Percentiles rank a stretch among this genome's conserved stretches.
These are phyloP conservation scores for Cornus suecica DNA, from an alignment of 148 eudicot genomes.

Conservation along the genomic window DNA sequence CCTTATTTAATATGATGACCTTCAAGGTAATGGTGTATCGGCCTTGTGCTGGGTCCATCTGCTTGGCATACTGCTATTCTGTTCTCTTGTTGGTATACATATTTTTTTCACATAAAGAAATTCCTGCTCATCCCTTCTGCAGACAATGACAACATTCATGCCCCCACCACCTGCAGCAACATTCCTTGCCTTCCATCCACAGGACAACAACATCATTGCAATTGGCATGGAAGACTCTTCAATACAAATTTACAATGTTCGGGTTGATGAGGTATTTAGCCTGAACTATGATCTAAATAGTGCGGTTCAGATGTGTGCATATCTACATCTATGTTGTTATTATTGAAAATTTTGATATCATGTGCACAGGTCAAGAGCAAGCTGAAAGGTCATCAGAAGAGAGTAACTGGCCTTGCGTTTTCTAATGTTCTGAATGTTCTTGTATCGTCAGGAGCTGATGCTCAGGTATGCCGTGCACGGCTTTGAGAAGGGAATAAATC, in stretches of 20 bases:
- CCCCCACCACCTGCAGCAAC: constrained; percentile 67
- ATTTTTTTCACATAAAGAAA: neutral
- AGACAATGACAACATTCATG: constrained; percentile 66
- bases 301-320: neutral
- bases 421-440: constrained; percentile 50
- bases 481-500: neutral
- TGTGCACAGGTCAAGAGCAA: constrained; percentile 39
- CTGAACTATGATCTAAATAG: constrained; percentile 4
- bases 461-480: constrained; percentile 40
- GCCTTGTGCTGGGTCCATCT: neutral
- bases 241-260: constrained; percentile 59
- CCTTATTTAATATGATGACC: constrained; percentile 48
- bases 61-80: neutral
- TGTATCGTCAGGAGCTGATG: constrained; percentile 72
- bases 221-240: constrained; percentile 65
- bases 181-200: constrained; percentile 62
- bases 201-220: constrained; percentile 62
- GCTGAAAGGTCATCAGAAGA: constrained; percentile 64
- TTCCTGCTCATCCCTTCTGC: constrained; percentile 15
- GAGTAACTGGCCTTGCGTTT: constrained; percentile 70
- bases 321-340: neutral
- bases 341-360: constrained; percentile 2
- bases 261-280: constrained; percentile 54
- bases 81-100: constrained; percentile 1
- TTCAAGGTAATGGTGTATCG: constrained; percentile 39